Conservation (phyloP, 2,329 filamentous ascomycete species). For the Epicoccum nigrum region DNA sequence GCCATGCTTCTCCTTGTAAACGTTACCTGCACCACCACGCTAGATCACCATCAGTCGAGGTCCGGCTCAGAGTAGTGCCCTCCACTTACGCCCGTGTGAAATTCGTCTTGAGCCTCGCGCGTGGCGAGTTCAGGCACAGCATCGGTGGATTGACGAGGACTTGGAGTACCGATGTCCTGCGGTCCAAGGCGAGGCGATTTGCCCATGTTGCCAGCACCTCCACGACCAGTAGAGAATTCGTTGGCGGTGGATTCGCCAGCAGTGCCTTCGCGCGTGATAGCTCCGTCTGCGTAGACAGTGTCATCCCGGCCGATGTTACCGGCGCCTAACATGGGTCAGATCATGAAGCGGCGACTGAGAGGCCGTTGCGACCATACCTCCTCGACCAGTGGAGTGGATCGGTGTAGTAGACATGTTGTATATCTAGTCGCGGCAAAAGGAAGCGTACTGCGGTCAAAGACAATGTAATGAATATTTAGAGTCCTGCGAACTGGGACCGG, state of each 20-base stretch:
- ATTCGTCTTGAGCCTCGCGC: constrained; percentile 50
- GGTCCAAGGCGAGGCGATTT: constrained; percentile 44
- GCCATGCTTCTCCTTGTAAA: constrained; percentile 56
- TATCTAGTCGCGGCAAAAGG: constrained; percentile 12
- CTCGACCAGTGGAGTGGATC: constrained; percentile 63
- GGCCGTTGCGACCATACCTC: constrained; percentile 51
- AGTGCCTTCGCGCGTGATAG: constrained; percentile 54
- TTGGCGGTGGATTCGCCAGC: constrained; percentile 46
- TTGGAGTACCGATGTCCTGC: constrained; percentile 21
- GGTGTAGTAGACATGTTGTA: constrained; percentile 41
- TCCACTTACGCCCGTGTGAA: constrained; percentile 53
- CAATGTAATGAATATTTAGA: constrained; percentile 16
- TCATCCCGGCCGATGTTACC: constrained; percentile 63
- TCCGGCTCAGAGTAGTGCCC: too few relatives aligned
- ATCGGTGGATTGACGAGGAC: constrained; percentile 45
- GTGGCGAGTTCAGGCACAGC: constrained; percentile 53
- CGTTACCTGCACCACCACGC: constrained; percentile 55
- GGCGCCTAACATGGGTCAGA: constrained; percentile 51
- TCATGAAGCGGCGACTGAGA: constrained; percentile 10
- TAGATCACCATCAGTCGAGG: constrained; percentile 26
- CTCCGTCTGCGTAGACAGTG: constrained; percentile 54
- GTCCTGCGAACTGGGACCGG: constrained; percentile 8
- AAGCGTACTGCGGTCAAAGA: constrained; percentile 10
- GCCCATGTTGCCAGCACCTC: constrained; percentile 52
- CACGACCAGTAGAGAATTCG: constrained; percentile 51